These are phyloP conservation scores for Ganoderma lucidum DNA, from an alignment of 1,284 basidiomycete species.

Conservation along the genomic window DNA sequence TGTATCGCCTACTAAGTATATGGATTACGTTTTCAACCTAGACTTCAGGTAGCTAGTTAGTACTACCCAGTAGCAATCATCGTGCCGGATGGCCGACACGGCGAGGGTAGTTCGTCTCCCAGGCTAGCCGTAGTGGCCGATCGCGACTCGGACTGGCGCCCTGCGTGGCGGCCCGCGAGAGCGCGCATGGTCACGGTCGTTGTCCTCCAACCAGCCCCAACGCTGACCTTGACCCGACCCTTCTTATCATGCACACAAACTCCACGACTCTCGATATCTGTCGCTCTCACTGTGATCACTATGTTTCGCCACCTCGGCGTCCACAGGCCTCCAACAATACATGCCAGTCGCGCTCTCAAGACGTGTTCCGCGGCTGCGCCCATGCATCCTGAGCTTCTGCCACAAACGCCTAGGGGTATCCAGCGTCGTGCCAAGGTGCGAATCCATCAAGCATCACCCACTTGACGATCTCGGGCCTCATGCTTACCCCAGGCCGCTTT, in stretches of 20 bases:
- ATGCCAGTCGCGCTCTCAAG: constrained; percentile 17
- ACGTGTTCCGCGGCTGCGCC: constrained; percentile 14
- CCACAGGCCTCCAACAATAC: background rate
- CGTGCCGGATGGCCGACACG: background rate
- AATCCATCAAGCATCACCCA: constrained; percentile 7
- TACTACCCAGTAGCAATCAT: background rate
- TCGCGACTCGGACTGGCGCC: background rate
- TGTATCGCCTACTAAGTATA: background rate
- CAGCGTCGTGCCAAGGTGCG: constrained; percentile 30
- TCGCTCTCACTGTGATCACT: constrained; percentile 17
- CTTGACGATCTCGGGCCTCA: background rate
- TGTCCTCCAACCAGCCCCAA: background rate
- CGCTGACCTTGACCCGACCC: constrained; percentile 10
- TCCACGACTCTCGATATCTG: background rate
- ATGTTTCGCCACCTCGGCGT: constrained; percentile 19
- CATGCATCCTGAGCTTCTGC: constrained; percentile 24
- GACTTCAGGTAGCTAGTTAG: background rate
- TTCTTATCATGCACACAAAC: constrained; percentile 3
- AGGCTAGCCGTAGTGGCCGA: constrained; percentile 16
- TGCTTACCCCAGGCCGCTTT: background rate
- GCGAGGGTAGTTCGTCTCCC: constrained; percentile 7
- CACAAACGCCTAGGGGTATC: constrained; percentile 16
- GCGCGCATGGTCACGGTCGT: background rate
- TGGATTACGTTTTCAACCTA: background rate
- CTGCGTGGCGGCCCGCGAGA: background rate